phyloP scores from a whole-genome alignment of 1,284 basidiomycete genomes.

The Coniferiporia sulphurascens region DNA sequence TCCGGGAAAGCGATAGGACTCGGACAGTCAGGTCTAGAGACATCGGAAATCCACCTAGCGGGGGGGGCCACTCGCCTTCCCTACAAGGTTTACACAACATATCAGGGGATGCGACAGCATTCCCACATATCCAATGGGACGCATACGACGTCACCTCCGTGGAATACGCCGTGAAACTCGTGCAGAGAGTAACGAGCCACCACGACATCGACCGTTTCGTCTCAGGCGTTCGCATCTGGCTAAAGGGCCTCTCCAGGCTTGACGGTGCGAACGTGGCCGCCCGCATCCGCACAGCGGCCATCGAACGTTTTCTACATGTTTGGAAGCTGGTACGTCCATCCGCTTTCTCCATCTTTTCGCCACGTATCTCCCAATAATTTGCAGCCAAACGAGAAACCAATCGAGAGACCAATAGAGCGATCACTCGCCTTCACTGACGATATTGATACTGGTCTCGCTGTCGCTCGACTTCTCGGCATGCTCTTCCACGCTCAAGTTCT shows the following conservation, averaged over 20 bases:
- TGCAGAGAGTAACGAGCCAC: background rate
- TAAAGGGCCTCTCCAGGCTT: background rate
- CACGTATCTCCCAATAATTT: too few relatives aligned
- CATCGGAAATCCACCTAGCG: background rate
- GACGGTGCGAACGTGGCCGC: background rate
- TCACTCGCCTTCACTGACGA: background rate
- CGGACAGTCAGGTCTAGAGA: background rate
- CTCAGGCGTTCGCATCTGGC: background rate
- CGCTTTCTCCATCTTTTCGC: background rate
- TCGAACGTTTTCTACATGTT: background rate
- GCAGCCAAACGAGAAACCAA: background rate
- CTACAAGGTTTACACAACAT: background rate
- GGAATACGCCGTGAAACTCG: background rate
- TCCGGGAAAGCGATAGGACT: background rate
- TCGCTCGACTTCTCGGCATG: background rate
- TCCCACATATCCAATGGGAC: background rate
- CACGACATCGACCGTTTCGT: background rate
- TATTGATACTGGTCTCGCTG: background rate
- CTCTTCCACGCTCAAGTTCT: background rate
- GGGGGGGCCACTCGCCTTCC: background rate
- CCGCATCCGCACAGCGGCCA: background rate
- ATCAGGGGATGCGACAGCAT: background rate
- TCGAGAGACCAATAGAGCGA: background rate
- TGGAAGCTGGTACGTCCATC: background rate
- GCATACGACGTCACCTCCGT: background rate